Conservation (phyloP, 768 basidiomycete genomes). For the Strobilomyces dryophilus region DNA sequence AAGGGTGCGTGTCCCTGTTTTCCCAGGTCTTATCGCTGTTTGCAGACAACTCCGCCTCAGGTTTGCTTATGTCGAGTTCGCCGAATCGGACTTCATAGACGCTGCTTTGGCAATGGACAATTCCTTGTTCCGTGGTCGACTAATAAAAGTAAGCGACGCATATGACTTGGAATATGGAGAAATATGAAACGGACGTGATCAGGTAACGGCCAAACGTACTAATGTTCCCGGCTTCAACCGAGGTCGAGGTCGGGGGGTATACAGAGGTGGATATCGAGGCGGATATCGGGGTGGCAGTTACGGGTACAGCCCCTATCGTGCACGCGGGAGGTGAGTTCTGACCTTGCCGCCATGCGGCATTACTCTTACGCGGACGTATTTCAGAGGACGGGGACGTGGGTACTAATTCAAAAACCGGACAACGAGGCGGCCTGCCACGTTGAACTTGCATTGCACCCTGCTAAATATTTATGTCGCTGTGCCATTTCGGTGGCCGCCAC, state of each 20-base stretch:
- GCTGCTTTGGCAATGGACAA: conserved; percentile 93
- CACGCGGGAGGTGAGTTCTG: conserved; percentile 66
- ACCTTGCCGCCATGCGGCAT: conserved; percentile 7
- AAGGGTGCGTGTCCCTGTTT: conserved; percentile 59
- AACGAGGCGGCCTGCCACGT: conserved; percentile 17
- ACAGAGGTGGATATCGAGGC: conserved; percentile 58
- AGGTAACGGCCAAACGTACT: conserved; percentile 96
- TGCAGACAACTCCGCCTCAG: conserved; percentile 38
- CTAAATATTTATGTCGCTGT: conserved; percentile 4
- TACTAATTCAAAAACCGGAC: conserved; percentile 32
- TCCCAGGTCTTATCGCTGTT: conserved; percentile 11
- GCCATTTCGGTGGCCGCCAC: conserved; percentile 8
- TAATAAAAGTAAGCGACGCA: conserved; percentile 70
- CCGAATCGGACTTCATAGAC: conserved; percentile 87
- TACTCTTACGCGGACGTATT: conserved; percentile 5
- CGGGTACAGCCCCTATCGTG: conserved; percentile 52
- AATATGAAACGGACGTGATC: not conserved
- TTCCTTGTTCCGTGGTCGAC: conserved; percentile 88
- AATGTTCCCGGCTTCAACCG: conserved; percentile 92
- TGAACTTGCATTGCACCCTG: not conserved
- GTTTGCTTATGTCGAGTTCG: conserved; percentile 98
- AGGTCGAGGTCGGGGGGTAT: conserved; percentile 73
- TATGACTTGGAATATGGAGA: not conserved
- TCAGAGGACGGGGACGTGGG: conserved; percentile 76
- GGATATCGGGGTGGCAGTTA: conserved; percentile 53